Base-by-base conservation (phyloP, 768 basidiomycete species). In the Rhizopogon sp. region DNA sequence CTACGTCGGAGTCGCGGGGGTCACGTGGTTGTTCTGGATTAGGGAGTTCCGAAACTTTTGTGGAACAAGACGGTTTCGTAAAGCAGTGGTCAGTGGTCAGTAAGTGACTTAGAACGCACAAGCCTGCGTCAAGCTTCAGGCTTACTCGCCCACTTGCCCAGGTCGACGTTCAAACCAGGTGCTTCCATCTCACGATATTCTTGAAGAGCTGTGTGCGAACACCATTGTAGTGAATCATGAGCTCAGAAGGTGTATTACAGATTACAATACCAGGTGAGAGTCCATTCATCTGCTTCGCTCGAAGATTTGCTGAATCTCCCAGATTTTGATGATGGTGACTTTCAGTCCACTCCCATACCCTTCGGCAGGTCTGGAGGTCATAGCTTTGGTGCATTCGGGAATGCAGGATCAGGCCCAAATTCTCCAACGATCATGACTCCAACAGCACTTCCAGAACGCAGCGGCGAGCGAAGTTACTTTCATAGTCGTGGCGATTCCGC, bases 281-380 rank as follows among this genome's bases (percentile, higher is more conserved):
- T 55, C 35, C 6, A 11, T 20, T 13, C 39, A 45, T 50, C 49
- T 39, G 29, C 25, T 44, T 49, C 42, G 55, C 39, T 47, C 50
- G 41, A 54, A 41, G 47, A 43, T 39, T 45, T 60, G 44, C 9
- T 35, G 2, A 33, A 5, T 42, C 46, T 44, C 55, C 33, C 62
- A 93, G 90, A 90, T 67, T 87, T 93, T 70, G 87, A 85, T 62
- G 89, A 90, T 60, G 87, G 88, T 58, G 85, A 88, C 61, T 80
- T 79, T 56, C 67, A 70, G 58, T 76, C 80, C 3, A 82, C 88
- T 17, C 74, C 79, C 20, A 82, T 81, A 52, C 83, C 88, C 2
- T 91, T 92, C 70, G 86, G 87, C 53, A 83, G 88, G 33, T 68
- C 79, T 51, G 80, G 71, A 47, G 72, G 67, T 13, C 77, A 79